Base-by-base conservation (phyloP, 2,329 filamentous ascomycete genomes). In the Diaporthe capsici region DNA sequence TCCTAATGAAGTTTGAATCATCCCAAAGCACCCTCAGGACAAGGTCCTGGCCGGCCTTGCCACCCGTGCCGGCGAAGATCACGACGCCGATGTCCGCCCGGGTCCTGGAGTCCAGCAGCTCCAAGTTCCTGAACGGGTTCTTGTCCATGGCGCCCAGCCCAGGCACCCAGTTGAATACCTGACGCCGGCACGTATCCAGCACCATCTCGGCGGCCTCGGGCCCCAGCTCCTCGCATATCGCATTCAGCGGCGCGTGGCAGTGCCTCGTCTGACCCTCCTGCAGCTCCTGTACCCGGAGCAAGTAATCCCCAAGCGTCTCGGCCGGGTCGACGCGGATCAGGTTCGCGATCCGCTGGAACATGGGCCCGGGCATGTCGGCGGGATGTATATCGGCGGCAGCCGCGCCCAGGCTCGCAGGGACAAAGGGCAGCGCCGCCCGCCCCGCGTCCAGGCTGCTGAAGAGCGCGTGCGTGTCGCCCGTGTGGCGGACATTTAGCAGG, bases 391-490 rank as follows among this genome's bases (percentile, higher is more conserved):
- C 44, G 39, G 39, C 39, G 13, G 28, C 22, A 5, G 44, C 28
- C 20, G 12, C 22, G 20, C 44, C 47, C 10, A 68, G 47, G 63
- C 63, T 68, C 17, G 8, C 47, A 6, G 63, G 63, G 22, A 51
- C 47, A 4, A 67, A 67, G 0, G 63, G 63, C 4, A 67, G 28
- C 10, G 63, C 44, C 6, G 28, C 42, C 17, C 63, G 44, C 20
- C 63, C 63, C 9, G 63, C 28, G 9, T 67, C 28, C 44, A 67
- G 42, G 22, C 63, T 67, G 63, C 44, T 31, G 63, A 67, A 67
- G 44, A 67, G 44, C 28, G 63, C 63, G 28, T 67, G 63, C 63
- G 63, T 67, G 28, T 67, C 25, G 28, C 44, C 25, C 44, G 63
- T 67, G 63, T 67, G 4, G 44, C 28, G 25, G 28, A 67, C 28